These are phyloP conservation scores for Schizochytrium sp. DNA, from an alignment of 108 stramenopile species.

Conservation along the genomic window DNA sequence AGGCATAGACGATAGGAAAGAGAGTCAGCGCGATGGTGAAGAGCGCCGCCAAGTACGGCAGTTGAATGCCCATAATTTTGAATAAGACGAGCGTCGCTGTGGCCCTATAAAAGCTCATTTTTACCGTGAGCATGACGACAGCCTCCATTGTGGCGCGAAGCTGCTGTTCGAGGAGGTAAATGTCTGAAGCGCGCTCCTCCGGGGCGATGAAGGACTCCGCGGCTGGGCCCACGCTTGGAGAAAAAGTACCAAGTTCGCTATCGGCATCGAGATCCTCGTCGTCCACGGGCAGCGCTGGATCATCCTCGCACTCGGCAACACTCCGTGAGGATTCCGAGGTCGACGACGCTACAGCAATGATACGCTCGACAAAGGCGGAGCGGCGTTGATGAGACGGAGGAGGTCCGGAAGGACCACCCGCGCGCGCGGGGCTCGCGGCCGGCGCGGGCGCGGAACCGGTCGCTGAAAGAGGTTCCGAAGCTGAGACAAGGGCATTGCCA, in stretches of 20 bases:
- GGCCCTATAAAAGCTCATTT: neutral
- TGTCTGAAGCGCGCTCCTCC: neutral
- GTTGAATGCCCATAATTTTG: neutral
- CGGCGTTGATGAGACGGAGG: neutral
- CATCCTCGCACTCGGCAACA: no score
- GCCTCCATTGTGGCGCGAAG: slow-evolving; percentile 3
- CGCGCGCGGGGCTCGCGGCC: no score
- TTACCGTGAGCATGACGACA: neutral
- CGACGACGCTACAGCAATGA: neutral
- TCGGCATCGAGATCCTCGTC: neutral
- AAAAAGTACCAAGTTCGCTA: neutral
- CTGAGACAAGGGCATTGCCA: no score
- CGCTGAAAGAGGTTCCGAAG: no score
- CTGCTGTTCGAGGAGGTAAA: neutral
- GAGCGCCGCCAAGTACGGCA: neutral
- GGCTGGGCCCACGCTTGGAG: neutral
- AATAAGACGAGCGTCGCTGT: neutral
- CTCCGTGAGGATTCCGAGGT: neutral
- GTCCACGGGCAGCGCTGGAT: no score
- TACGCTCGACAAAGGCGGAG: no score
- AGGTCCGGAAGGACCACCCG: neutral
- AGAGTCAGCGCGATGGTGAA: neutral
- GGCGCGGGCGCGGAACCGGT: no score
- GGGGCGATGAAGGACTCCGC: neutral
- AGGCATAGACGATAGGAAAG: neutral